Conservation (phyloP, 768 basidiomycete genomes). For the Mycena sanguinolenta region DNA sequence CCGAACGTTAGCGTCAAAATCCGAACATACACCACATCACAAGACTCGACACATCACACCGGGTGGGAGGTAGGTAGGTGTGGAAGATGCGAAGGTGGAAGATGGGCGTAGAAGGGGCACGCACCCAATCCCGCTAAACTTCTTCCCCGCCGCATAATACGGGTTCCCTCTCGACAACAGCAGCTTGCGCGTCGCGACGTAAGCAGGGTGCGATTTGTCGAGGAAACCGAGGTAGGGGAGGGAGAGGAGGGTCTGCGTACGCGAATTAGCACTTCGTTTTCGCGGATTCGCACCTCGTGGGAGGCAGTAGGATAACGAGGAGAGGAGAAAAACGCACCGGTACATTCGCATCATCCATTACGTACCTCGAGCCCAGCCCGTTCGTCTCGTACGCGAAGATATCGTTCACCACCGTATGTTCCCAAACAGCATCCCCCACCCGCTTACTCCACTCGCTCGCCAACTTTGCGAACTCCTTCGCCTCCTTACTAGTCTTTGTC, state of each 20-base stretch:
- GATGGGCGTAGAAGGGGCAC: no score
- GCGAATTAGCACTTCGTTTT: no score
- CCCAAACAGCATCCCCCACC: constrained; percentile 73
- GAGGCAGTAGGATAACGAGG: no score
- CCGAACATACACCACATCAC: not conserved
- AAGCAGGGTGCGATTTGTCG: constrained; percentile 67
- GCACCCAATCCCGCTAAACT: constrained; percentile 79
- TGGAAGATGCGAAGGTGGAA: not conserved
- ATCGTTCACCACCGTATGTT: constrained; percentile 70
- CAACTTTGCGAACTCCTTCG: constrained; percentile 63
- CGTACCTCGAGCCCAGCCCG: constrained; percentile 78
- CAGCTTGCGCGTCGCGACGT: constrained; percentile 73
- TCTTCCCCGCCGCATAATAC: constrained; percentile 74
- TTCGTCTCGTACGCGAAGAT: constrained; percentile 86
- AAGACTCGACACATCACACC: no score
- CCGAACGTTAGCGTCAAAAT: no score
- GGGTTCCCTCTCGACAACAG: constrained; percentile 77
- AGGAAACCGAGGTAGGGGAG: constrained; percentile 86
- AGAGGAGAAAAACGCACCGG: constrained; percentile 61
- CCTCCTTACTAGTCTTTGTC: constrained; percentile 55
- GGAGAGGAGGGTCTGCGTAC: constrained; percentile 78
- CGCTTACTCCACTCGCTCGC: constrained; percentile 71
- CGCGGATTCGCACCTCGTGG: no score
- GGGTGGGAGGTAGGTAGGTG: no score
- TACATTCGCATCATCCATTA: constrained; percentile 91